Conservation (phyloP, 177 flowering plant species). For the Vitis hybrid region DNA sequence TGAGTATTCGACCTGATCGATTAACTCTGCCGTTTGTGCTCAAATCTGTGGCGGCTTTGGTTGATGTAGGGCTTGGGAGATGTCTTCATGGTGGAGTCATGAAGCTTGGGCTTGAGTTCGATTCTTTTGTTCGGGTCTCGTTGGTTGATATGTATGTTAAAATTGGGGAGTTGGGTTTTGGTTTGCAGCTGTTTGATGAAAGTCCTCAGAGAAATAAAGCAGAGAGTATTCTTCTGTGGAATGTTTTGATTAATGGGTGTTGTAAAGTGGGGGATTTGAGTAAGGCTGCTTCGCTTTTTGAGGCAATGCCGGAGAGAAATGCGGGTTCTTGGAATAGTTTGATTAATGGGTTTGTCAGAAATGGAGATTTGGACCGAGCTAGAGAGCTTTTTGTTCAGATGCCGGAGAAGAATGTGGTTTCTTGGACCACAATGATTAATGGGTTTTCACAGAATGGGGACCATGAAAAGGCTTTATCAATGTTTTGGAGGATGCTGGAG, state of each 20-base stretch:
- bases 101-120: slow-evolving; percentile 43
- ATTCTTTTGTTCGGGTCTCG: slow-evolving; percentile 44
- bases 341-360: slow-evolving; percentile 49
- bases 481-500: slow-evolving; percentile 41
- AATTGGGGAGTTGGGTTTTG: slow-evolving; percentile 23
- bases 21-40: slow-evolving; percentile 52
- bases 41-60: slow-evolving; percentile 33
- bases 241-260: slow-evolving; percentile 58
- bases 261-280: slow-evolving; percentile 39
- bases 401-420: slow-evolving; percentile 51
- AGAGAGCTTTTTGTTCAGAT: slow-evolving; percentile 36
- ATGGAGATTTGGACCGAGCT: slow-evolving; percentile 35
- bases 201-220: slow-evolving; percentile 35
- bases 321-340: slow-evolving; percentile 52
- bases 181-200: slow-evolving; percentile 49
- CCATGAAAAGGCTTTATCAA: slow-evolving; percentile 33
- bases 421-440: slow-evolving; percentile 57
- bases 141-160: slow-evolving; percentile 56
- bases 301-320: slow-evolving; percentile 52
- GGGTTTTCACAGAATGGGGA: slow-evolving; percentile 43
- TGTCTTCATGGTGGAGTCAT: slow-evolving; percentile 28
- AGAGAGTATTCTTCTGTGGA: slow-evolving; percentile 45
- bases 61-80: slow-evolving; percentile 19
- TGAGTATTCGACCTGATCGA: slow-evolving; percentile 30
- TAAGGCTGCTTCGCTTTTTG: slow-evolving; percentile 38